Base-by-base conservation (phyloP, 176 grass and related monocot genomes). In the Oryza meyeriana region DNA sequence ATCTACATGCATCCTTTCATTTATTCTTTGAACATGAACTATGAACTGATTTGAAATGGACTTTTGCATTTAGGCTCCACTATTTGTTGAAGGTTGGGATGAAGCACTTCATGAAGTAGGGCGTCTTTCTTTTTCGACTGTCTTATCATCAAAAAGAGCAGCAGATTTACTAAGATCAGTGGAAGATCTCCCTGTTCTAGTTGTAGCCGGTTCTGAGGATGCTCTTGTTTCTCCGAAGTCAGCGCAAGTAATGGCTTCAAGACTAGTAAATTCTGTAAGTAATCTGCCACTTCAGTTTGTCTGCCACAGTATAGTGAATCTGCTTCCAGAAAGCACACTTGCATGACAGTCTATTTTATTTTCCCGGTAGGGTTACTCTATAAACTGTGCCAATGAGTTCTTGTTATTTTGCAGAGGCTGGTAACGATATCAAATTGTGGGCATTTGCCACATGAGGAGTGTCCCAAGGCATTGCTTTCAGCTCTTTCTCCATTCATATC, bases 91-190 rank as follows among this genome's bases (percentile, higher is more conserved):
- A 72, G 92, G 95, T 45, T 98, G 95, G 95, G 95, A 98, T 74
- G 87, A 98, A 90, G 95, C 95, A 10, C 89, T 98, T 73, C 95
- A 95, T 86, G 92, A 98, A 90, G 91, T 98, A 66, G 95, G 95
- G 0, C 95, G 92, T 8, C 75, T 95, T 83, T 98, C 95, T 4
- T 98, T 95, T 82, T 89, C 95, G 27, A 93, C 92, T 35, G 95
- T 98, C 9, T 81, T 98, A 63, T 91, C 95, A 72, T 75, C 88
- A 59, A 89, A 93, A 57, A 76, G 83, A 81, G 92, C 90, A 16
- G 78, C 88, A 41, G 86, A 88, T 40, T 83, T 98, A 62, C 58
- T 98, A 72, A 85, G 88, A 87, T 93, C 95, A n/a, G 79, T 98
- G 29, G 86, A 95, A 71, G 87, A 90, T 27, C 84, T 98, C 42